Conservation (phyloP, 176 grass and related monocot species). For the bread wheat (Triticum aestivum) region IWGSC_CS_RefSeq_v2.1 NC_057814.1:387438961-387439460, state of each 20-base stretch:
- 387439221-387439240: neutral
- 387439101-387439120: conserved; percentile 22
- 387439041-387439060: conserved; percentile 31
- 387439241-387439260: neutral
- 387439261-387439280: no score
- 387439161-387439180: conserved; percentile 29
- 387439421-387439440: conserved; percentile 41
- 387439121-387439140: conserved; percentile 34
- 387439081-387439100: conserved; percentile 33
- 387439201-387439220: neutral
- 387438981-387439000: conserved; percentile 27
- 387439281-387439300: no score
- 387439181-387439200: conserved; percentile 7
- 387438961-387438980: conserved; percentile 30
- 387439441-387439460: conserved; percentile 43
- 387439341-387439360: neutral
- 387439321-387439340: no score
- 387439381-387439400: neutral
- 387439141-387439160: conserved; percentile 20
- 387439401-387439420: conserved; percentile 30
- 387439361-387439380: neutral
- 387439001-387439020: conserved; percentile 15
- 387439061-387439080: conserved; percentile 28
- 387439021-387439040: conserved; percentile 35
- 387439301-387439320: no score